phyloP scores from a whole-genome alignment of 345 rosid species.

The Linum trigynum region DNA sequence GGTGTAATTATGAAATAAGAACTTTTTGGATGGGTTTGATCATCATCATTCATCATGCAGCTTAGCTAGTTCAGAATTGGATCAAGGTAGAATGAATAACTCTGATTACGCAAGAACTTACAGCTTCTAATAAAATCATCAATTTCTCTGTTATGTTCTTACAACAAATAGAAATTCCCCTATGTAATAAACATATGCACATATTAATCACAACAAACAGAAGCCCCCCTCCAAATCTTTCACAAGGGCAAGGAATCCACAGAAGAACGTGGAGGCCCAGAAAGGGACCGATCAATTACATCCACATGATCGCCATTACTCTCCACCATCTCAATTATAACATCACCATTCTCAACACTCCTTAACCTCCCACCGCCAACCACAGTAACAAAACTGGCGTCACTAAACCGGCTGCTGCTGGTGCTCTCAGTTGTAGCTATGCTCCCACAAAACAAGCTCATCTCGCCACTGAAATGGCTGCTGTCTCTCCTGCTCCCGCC shows the following conservation, averaged over 20 bases:
- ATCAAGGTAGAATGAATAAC: too few relatives aligned
- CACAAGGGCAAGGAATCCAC: neutral
- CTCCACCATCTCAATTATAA: neutral
- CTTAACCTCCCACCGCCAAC: neutral
- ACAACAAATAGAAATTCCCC: neutral
- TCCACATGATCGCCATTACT: neutral
- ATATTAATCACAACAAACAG: neutral
- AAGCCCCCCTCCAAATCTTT: too few relatives aligned
- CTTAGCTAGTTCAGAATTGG: too few relatives aligned
- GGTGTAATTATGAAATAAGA: too few relatives aligned
- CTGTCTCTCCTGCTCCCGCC: slow-evolving; percentile 8
- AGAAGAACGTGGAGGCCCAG: neutral
- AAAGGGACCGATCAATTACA: neutral
- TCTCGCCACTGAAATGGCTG: slow-evolving; percentile 14
- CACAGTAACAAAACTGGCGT: slow-evolving; percentile 1
- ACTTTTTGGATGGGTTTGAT: too few relatives aligned
- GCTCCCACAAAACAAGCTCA: slow-evolving; percentile 7
- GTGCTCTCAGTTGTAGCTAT: neutral
- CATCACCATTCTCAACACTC: neutral
- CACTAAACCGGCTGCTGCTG: slow-evolving; percentile 9
- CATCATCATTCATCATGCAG: too few relatives aligned
- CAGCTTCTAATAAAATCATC: too few relatives aligned
- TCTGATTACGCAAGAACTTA: too few relatives aligned
- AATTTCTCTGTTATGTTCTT: too few relatives aligned
- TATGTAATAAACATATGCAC: neutral